phyloP scores from a whole-genome alignment of 495 filamentous ascomycete species.

The Penicillium egyptiacum region DNA sequence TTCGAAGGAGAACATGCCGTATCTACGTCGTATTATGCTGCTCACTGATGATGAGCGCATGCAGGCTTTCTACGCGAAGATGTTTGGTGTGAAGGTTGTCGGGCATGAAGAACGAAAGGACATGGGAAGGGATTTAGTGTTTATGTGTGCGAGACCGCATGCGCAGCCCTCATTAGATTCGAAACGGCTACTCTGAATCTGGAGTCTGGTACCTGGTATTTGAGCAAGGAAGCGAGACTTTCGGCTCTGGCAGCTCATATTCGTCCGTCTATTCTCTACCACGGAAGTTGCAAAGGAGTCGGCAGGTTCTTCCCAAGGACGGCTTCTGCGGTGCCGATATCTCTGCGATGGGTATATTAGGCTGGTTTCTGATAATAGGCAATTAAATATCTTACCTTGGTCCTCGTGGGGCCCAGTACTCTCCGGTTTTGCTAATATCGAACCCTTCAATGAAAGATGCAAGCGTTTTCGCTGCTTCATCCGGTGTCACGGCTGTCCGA shows the following conservation, averaged over 20 bases:
- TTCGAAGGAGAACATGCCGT: constrained; percentile 47
- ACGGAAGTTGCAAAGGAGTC: constrained; percentile 67
- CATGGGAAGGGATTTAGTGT: constrained; percentile 22
- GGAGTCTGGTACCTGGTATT: background rate
- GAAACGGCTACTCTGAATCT: background rate
- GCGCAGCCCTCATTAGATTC: constrained; percentile 4
- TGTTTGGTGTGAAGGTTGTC: constrained; percentile 47
- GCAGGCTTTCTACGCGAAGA: constrained; percentile 48
- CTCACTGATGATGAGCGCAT: constrained; percentile 38
- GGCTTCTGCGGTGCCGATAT: constrained; percentile 67
- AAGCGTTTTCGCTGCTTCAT: constrained; percentile 64
- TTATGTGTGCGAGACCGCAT: constrained; percentile 27
- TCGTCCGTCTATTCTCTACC: constrained; percentile 43
- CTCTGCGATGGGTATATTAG: constrained; percentile 38
- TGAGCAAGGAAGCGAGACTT: background rate
- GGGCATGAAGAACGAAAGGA: constrained; percentile 24
- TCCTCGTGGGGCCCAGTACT: constrained; percentile 72
- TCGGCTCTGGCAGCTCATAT: background rate
- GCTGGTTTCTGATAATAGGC: background rate
- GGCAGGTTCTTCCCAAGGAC: constrained; percentile 61
- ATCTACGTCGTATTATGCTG: constrained; percentile 54
- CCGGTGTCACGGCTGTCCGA: constrained; percentile 60
- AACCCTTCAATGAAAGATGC: constrained; percentile 59
- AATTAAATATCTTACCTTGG: constrained; percentile 48
- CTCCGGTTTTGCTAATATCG: constrained; percentile 62